Conservation (phyloP, 768 basidiomycete species). For the Piloderma croceum region DNA sequence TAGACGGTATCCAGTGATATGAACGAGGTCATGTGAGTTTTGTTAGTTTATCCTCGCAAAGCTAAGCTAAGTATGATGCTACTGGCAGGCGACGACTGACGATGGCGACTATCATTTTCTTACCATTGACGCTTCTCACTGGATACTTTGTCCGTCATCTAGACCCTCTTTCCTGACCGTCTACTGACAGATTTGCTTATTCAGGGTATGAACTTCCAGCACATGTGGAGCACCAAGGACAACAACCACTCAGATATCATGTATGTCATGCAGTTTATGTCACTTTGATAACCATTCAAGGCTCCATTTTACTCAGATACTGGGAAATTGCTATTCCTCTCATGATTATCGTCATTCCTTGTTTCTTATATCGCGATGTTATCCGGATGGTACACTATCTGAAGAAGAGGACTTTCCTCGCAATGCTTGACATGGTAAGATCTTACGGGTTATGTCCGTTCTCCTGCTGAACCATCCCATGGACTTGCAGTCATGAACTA, state of each 20-base stretch:
- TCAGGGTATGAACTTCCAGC: conserved; percentile 63
- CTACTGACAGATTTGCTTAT: neutral
- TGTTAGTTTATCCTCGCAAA: conserved; percentile 7
- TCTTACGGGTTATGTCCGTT: no score
- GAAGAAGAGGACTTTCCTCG: conserved; percentile 37
- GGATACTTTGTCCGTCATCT: conserved; percentile 57
- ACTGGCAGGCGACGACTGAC: conserved; percentile 54
- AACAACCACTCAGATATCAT: conserved; percentile 41
- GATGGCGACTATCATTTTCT: conserved; percentile 62
- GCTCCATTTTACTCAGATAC: conserved; percentile 39
- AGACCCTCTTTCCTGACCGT: neutral
- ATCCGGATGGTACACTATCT: conserved; percentile 39
- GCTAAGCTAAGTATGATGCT: neutral
- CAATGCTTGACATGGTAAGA: no score
- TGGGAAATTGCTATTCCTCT: conserved; percentile 62
- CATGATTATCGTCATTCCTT: conserved; percentile 45
- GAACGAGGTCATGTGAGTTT: conserved; percentile 65
- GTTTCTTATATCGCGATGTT: conserved; percentile 51
- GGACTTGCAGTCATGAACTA: no score
- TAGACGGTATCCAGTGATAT: conserved; percentile 70
- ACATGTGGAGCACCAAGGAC: conserved; percentile 48
- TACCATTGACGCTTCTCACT: conserved; percentile 64
- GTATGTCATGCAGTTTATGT: conserved; percentile 25
- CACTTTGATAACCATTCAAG: neutral
- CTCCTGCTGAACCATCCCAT: no score